These are phyloP conservation scores for Colletotrichum zoysiae DNA, from an alignment of 2,329 filamentous ascomycete species.

Conservation along the genomic window DNA sequence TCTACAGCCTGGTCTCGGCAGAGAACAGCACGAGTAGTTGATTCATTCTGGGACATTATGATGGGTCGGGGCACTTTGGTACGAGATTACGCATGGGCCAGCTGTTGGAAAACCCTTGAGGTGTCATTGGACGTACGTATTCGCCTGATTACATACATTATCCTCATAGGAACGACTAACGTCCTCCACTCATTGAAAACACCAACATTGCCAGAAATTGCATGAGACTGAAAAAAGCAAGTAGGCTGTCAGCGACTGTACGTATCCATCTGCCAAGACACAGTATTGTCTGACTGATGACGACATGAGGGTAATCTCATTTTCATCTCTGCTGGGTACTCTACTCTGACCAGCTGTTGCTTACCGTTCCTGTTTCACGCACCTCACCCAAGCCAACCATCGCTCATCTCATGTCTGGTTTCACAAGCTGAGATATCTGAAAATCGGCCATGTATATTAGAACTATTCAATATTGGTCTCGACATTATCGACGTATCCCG, in stretches of 20 bases:
- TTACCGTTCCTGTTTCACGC: not conserved
- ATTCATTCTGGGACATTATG: not conserved
- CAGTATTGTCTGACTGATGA: not conserved
- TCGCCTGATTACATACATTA: not conserved
- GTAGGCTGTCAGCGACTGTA: not conserved
- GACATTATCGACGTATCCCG: not conserved
- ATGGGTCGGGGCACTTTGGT: not conserved
- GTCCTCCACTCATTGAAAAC: not conserved
- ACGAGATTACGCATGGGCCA: not conserved
- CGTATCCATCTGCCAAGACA: not conserved
- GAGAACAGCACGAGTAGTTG: not conserved
- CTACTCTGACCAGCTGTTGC: not conserved
- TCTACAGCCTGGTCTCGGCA: not conserved
- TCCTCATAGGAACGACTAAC: not conserved
- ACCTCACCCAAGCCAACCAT: conserved; percentile 3
- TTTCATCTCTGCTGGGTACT: conserved; percentile 1
- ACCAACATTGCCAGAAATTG: not conserved
- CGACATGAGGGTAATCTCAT: not conserved
- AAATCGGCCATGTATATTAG: not conserved
- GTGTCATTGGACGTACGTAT: not conserved
- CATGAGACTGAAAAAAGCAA: not conserved
- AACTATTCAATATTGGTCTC: not conserved
- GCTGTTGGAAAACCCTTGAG: no score
- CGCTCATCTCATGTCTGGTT: conserved; percentile 6
- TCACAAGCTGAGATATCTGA: not conserved